Evolutionary conservation across 257 asterid species (phyloP).

Genomic region (Solanum arcanum): DNA sequence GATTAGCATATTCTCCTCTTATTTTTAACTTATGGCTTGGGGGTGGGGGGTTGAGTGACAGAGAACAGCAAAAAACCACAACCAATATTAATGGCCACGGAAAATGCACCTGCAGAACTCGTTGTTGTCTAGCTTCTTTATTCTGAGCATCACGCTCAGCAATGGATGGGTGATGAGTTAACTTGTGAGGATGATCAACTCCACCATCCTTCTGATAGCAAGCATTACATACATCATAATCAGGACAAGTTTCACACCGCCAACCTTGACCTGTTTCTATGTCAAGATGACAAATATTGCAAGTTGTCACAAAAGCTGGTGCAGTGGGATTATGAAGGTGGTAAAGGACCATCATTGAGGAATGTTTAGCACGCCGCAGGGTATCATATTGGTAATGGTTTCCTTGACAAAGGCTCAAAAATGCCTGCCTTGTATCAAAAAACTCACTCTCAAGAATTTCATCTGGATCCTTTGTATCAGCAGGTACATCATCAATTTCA

Average conservation of each 20-base stretch:
- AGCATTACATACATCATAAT: constrained; percentile 79
- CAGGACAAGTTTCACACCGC: constrained; percentile 97
- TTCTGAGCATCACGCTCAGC: constrained; percentile 85
- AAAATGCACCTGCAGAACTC: constrained; percentile 65
- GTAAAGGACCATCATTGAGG: constrained; percentile 97
- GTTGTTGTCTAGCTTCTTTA: constrained; percentile 80
- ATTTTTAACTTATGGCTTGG: background rate
- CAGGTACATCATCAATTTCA: constrained; percentile 53
- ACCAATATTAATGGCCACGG: background rate
- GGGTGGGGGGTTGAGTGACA: background rate
- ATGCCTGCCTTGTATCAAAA: constrained; percentile 98
- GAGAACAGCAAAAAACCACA: background rate
- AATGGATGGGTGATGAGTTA: constrained; percentile 65
- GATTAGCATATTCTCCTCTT: background rate
- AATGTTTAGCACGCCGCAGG: constrained; percentile 95
- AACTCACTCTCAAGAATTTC: constrained; percentile 94
- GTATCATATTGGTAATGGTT: constrained; percentile 97
- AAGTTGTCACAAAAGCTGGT: constrained; percentile 79
- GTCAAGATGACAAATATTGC: constrained; percentile 64
- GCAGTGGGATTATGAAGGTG: constrained; percentile 99
- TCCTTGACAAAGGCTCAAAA: constrained; percentile 95
- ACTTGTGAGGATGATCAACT: constrained; percentile 71
- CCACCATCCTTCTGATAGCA: constrained; percentile 88
- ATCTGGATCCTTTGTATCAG: constrained; percentile 74
- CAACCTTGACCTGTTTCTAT: constrained; percentile 97